Evolutionary conservation across 441 rosid species (phyloP).

Genomic region (Bocquillonia castaneifolia): DNA sequence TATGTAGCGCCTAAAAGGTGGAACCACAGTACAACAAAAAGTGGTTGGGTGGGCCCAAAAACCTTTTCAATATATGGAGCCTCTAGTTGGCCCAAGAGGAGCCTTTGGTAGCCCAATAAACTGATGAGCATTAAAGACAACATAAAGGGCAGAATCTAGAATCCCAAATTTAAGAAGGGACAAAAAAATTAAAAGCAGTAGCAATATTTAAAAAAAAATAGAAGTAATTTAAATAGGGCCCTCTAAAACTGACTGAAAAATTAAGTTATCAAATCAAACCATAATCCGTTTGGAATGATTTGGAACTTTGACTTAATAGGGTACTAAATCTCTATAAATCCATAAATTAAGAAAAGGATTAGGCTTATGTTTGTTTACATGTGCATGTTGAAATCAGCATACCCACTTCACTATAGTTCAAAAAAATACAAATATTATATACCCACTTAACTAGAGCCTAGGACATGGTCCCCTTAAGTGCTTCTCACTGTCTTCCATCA

Average conservation of each 20-base stretch:
- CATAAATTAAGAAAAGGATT: too few species aligned
- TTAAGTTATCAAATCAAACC: background rate
- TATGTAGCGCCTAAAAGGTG: background rate
- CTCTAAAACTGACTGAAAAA: background rate
- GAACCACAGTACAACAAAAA: background rate
- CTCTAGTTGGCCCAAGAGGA: slow-evolving; percentile 16
- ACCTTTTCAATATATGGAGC: background rate
- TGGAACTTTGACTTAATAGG: background rate
- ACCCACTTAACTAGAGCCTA: background rate
- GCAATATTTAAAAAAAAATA: background rate
- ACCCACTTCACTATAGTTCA: background rate
- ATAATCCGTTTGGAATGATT: slow-evolving; percentile 13
- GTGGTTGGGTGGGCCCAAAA: slow-evolving; percentile 6
- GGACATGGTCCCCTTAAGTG: slow-evolving; percentile 2
- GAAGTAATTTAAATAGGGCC: too few species aligned
- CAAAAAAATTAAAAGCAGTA: background rate
- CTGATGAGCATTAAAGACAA: background rate
- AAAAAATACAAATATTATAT: background rate
- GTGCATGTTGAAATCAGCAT: background rate
- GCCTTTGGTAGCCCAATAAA: slow-evolving; percentile 9
- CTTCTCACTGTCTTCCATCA: background rate
- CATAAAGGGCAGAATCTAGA: background rate
- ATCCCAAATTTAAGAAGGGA: background rate
- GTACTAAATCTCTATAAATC: too few species aligned
- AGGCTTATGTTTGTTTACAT: too few species aligned